phyloP scores from a whole-genome alignment of 306 rosid species.

The Rubus idaeus region DNA sequence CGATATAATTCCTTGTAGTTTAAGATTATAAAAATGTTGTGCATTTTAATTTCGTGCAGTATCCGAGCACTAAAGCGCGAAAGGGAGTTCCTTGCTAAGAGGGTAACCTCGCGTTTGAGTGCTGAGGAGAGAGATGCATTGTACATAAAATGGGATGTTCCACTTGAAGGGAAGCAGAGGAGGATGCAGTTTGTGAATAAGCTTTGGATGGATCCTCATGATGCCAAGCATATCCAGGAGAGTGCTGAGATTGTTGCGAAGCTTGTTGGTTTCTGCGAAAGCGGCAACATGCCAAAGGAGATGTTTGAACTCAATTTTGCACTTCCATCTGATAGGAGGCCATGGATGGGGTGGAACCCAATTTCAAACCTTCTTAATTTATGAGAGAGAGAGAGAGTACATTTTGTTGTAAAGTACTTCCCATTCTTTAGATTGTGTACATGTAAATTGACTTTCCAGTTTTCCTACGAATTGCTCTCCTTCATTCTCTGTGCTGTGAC shows the following conservation, averaged over 20 bases:
- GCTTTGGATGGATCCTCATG: slow-evolving; percentile 90
- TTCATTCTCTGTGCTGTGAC: slow-evolving; percentile 8
- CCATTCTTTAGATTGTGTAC: slow-evolving; percentile 37
- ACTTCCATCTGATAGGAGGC: slow-evolving; percentile 84
- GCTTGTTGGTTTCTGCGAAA: slow-evolving; percentile 90
- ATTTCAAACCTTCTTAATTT: slow-evolving; percentile 76
- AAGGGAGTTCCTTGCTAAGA: slow-evolving; percentile 93
- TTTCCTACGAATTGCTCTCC: slow-evolving; percentile 25
- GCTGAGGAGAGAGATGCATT: slow-evolving; percentile 80
- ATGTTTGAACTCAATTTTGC: slow-evolving; percentile 94
- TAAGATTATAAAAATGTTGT: neutral
- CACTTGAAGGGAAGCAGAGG: slow-evolving; percentile 94
- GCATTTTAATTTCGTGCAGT: slow-evolving; percentile 45
- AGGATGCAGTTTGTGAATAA: slow-evolving; percentile 82
- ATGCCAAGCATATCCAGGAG: slow-evolving; percentile 75
- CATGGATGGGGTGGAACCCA: slow-evolving; percentile 94
- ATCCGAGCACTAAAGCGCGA: slow-evolving; percentile 76
- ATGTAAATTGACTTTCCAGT: slow-evolving; percentile 44
- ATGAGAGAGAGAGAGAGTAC: slow-evolving; percentile 32
- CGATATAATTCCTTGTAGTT: neutral
- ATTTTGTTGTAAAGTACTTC: slow-evolving; percentile 33
- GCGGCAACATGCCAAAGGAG: slow-evolving; percentile 93
- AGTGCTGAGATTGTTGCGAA: slow-evolving; percentile 95
- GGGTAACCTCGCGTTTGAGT: slow-evolving; percentile 71
- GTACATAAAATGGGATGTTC: slow-evolving; percentile 92